phyloP scores from a whole-genome alignment of 306 rosid genomes.

The Fragaria ananassa region DNA sequence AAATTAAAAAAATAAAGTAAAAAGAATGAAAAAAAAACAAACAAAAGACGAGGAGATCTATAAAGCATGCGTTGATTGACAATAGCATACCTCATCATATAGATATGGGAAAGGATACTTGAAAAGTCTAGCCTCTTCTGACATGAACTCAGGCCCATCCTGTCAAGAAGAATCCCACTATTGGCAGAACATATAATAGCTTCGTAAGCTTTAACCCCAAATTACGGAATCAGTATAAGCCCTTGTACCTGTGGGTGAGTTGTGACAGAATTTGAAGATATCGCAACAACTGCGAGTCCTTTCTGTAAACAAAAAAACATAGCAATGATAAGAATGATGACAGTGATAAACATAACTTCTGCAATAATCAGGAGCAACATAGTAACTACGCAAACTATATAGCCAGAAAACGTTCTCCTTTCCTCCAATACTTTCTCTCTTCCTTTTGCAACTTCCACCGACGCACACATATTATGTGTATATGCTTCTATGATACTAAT shows the following conservation, averaged over 20 bases:
- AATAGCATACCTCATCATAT: constrained; percentile 64
- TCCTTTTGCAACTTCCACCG: not conserved
- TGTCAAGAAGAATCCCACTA: constrained; percentile 51
- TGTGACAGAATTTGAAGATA: constrained; percentile 79
- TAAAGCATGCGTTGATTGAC: constrained; percentile 13
- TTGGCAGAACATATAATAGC: constrained; percentile 36
- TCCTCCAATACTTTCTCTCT: not conserved
- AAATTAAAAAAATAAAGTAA: constrained; percentile 1
- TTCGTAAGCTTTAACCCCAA: constrained; percentile 32
- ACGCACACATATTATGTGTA: not conserved
- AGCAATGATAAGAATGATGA: not conserved
- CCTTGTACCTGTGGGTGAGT: constrained; percentile 82
- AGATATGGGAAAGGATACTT: constrained; percentile 88
- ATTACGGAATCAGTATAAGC: constrained; percentile 28
- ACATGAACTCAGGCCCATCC: constrained; percentile 94
- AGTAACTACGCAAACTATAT: not conserved
- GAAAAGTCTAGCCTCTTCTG: constrained; percentile 74
- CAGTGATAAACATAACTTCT: not conserved
- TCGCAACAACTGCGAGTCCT: constrained; percentile 77
- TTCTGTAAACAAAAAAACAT: constrained; percentile 46
- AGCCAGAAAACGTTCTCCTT: not conserved
- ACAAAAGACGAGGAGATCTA: not conserved
- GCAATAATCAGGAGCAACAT: not conserved
- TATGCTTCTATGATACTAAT: not conserved
- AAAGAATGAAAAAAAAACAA: not conserved